Evolutionary conservation across 306 rosid species (phyloP).

Genomic region (Vigna nakashimae): DNA sequence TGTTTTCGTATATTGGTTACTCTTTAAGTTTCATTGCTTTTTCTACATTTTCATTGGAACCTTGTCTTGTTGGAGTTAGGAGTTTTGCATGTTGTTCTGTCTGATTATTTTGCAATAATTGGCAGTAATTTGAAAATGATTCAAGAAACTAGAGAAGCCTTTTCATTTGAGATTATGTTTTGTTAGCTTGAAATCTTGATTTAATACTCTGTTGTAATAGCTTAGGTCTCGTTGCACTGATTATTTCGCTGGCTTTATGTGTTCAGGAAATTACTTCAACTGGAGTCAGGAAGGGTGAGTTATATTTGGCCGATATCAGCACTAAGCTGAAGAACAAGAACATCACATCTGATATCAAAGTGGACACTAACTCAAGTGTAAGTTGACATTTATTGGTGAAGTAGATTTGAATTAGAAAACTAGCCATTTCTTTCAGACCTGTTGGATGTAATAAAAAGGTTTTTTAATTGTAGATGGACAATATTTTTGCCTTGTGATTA

Average conservation of each 20-base stretch:
- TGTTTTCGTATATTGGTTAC: background rate
- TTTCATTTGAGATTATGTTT: background rate
- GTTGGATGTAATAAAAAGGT: background rate
- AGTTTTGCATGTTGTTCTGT: constrained; percentile 9
- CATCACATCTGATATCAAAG: constrained; percentile 90
- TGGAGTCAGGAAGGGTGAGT: constrained; percentile 81
- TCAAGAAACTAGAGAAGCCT: background rate
- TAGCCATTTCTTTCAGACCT: background rate
- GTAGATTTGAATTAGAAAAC: background rate
- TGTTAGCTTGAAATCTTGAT: constrained; percentile 18
- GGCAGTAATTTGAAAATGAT: constrained; percentile 4
- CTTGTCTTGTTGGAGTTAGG: background rate
- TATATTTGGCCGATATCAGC: constrained; percentile 76
- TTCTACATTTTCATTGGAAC: background rate
- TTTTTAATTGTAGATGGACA: background rate
- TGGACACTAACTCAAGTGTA: constrained; percentile 87
- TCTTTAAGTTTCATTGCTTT: constrained; percentile 16
- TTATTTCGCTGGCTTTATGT: constrained; percentile 12
- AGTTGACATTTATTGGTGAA: constrained; percentile 38
- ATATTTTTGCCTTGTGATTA: background rate
- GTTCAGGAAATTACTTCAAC: constrained; percentile 81
- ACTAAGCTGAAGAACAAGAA: constrained; percentile 91
- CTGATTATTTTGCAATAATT: background rate
- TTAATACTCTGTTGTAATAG: constrained; percentile 1
- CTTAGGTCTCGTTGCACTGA: constrained; percentile 2